A percentile compares a stretch with the other conserved stretches of the same genome.
These are phyloP conservation scores for Lyophyllum semitale DNA, from an alignment of 768 basidiomycete species.

Conservation along the genomic window DNA sequence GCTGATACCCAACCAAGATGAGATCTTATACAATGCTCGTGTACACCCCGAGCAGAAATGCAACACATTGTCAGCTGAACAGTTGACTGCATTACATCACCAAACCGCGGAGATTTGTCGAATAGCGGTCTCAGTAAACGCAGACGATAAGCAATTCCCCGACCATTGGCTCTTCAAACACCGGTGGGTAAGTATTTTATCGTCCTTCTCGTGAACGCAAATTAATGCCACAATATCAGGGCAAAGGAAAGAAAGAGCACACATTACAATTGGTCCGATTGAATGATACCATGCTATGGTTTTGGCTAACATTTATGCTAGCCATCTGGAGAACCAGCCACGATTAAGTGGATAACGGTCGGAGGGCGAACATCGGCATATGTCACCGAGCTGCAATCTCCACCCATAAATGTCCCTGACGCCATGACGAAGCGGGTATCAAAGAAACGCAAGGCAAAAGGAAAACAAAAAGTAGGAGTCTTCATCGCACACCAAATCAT, in stretches of 20 bases:
- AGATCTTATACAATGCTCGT: slow-evolving; percentile 72
- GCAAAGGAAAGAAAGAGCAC: slow-evolving; percentile 55
- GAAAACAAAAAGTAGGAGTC: slow-evolving; percentile 1
- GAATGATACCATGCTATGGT: slow-evolving; percentile 1
- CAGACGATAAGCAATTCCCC: slow-evolving; percentile 69
- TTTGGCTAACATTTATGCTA: slow-evolving; percentile 25
- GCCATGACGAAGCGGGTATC: slow-evolving; percentile 3
- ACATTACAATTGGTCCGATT: slow-evolving; percentile 48
- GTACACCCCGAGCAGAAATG: slow-evolving; percentile 74
- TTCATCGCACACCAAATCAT: not conserved
- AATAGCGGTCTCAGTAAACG: slow-evolving; percentile 67
- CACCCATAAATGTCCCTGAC: slow-evolving; percentile 12
- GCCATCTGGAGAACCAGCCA: slow-evolving; percentile 72
- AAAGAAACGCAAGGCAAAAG: not conserved
- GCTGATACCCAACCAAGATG: slow-evolving; percentile 42
- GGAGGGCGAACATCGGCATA: slow-evolving; percentile 79
- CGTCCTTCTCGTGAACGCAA: not conserved
- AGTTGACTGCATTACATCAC: slow-evolving; percentile 52
- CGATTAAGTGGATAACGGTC: slow-evolving; percentile 73
- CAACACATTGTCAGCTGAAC: slow-evolving; percentile 50
- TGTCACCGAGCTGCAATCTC: slow-evolving; percentile 61
- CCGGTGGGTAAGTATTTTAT: slow-evolving; percentile 53
- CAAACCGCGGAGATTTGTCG: slow-evolving; percentile 57
- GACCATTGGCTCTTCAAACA: slow-evolving; percentile 67
- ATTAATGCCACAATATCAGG: slow-evolving; percentile 35